Percentiles rank a stretch among this genome's conserved stretches.
phyloP scores from a whole-genome alignment of 1,284 basidiomycete genomes.

The Takashimella tepidaria region DNA sequence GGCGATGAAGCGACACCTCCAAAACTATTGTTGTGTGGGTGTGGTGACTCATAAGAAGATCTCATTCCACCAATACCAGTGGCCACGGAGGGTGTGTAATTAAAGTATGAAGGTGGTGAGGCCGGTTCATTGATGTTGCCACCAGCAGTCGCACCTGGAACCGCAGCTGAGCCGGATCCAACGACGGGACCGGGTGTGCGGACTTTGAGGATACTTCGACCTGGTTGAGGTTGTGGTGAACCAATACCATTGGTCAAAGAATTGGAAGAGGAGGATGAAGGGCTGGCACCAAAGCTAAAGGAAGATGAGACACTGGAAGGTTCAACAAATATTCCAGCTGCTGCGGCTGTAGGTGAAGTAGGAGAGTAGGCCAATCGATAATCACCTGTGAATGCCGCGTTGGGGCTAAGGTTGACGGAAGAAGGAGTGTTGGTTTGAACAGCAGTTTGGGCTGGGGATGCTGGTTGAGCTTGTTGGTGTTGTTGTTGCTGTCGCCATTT shows the following conservation, averaged over 20 bases:
- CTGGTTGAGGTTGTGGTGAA: slow-evolving; percentile 30
- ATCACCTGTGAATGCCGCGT: not conserved
- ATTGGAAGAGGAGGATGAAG: slow-evolving; percentile 23
- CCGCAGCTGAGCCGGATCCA: no score
- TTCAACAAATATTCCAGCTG: no score
- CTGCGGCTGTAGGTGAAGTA: not conserved
- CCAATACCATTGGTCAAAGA: slow-evolving; percentile 22
- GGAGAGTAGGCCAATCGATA: no score
- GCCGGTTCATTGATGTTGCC: slow-evolving; percentile 14
- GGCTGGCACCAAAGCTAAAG: slow-evolving; percentile 3
- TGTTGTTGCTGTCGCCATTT: slow-evolving; percentile 44
- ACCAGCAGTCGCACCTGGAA: no score
- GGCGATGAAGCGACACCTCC: not conserved
- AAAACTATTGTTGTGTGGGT: not conserved
- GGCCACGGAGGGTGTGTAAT: slow-evolving; percentile 47
- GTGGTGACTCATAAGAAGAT: slow-evolving; percentile 9
- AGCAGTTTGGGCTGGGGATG: slow-evolving; percentile 6
- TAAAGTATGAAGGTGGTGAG: slow-evolving; percentile 38
- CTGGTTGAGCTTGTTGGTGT: slow-evolving; percentile 11
- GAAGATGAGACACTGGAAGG: not conserved
- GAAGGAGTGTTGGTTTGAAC: slow-evolving; percentile 6
- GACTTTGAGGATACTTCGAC: slow-evolving; percentile 44
- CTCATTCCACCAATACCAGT: slow-evolving; percentile 47
- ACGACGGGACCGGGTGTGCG: slow-evolving; percentile 17
- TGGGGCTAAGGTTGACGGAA: slow-evolving; percentile 14